Evolutionary conservation across 2,329 filamentous ascomycete genomes (phyloP), one percentile per base, ranked within the genome.

Genomic region (Aspergillus fijiensis): DNA sequence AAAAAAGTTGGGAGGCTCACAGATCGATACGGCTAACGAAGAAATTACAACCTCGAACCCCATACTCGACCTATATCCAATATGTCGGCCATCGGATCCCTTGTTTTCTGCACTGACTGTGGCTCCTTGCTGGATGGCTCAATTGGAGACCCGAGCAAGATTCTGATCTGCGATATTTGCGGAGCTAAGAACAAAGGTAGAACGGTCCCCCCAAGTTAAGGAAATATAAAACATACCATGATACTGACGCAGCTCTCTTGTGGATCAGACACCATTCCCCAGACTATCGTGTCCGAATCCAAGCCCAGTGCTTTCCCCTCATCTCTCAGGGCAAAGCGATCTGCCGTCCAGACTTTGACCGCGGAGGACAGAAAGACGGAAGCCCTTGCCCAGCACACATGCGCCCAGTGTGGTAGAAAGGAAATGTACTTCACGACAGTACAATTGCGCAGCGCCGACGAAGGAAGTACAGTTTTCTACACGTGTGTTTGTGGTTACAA

Each of bases 381-480:
- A 72, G 89, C 87, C 54, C 82, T 83, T 27, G 90, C 85, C 67
- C 80, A 85, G 61, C 83, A 89, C 74, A 87, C 84, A 49, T 98
- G 95, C 74, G 85, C 89, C 50, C 88, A 92, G 70, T 98, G 95
- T 75, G 91, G 89, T 16, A 82, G 87, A 56, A 87, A 87, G 56
- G 89, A 96, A 73, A 92, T 98, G 76, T 89, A 87, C 68, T 98
- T 89, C 75, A 90, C 91, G 53, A 89, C 89, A 2, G 86, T 92
- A 62, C 95, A 99, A 75, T 80, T 96, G 70, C 89, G 94, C 68
- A 88, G 92, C 81, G 95, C 94, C 57, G 95, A 99, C 75, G 94
- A 98, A 85, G 95, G 95, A 62, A 91, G 89, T 65, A 97, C 94
- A 0, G 86, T 96, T 57, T 96, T 97, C 72, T 96, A 92, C 78